Evolutionary conservation across 2,329 filamentous ascomycete genomes (phyloP).

Genomic region (Fusarium verticillioides): DNA sequence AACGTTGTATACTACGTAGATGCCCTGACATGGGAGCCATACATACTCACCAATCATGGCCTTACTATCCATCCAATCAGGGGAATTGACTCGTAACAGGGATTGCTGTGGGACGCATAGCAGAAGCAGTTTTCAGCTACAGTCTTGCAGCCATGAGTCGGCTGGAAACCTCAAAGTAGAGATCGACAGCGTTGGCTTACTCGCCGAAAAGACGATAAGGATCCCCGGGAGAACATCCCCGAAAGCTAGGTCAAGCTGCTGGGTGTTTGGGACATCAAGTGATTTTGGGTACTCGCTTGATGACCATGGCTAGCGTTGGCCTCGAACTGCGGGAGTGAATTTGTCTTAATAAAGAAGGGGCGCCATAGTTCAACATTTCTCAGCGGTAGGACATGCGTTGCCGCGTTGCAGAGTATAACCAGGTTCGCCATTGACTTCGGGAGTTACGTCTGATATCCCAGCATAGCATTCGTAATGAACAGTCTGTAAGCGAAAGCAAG

Average conservation of each 20-base stretch:
- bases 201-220: conserved; percentile 2
- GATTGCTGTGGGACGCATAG: not conserved
- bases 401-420: not conserved
- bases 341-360: conserved; percentile 1
- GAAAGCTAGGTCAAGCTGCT: conserved; percentile 8
- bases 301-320: not conserved
- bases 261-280: conserved; percentile 13
- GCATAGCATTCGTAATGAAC: not conserved
- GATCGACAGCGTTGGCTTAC: conserved; percentile 19
- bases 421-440: conserved; percentile 2
- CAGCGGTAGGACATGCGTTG: not conserved
- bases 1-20: not conserved
- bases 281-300: not conserved
- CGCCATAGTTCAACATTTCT: conserved; percentile 3
- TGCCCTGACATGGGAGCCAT: not conserved
- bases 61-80: not conserved
- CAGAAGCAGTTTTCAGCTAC: conserved; percentile 11
- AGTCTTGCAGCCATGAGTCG: conserved; percentile 6
- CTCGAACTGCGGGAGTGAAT: not conserved
- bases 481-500: not conserved
- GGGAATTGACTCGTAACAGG: not conserved
- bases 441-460: not conserved
- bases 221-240: conserved; percentile 20
- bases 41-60: not conserved
- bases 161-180: conserved; percentile 6